Evolutionary conservation across 306 rosid genomes (phyloP).

Genomic region (Lagenaria siceraria): DNA sequence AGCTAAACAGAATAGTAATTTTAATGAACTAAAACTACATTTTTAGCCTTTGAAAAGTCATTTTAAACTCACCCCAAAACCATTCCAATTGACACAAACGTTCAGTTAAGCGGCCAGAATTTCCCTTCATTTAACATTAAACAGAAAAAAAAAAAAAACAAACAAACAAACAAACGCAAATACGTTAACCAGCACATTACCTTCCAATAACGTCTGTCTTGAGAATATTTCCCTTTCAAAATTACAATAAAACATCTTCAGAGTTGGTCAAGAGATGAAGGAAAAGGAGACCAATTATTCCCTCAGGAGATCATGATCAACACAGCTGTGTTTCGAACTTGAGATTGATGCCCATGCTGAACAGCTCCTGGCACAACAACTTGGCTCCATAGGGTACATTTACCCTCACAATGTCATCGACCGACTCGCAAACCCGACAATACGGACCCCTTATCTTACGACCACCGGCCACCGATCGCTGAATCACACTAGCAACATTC

Average conservation of each 20-base stretch:
- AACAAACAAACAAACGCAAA: too few species aligned
- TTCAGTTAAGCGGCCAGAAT: too few species aligned
- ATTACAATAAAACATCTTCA: neutral
- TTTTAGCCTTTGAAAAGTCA: neutral
- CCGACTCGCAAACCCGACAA: slow-evolving; percentile 66
- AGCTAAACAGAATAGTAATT: too few species aligned
- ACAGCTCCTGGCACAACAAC: slow-evolving; percentile 78
- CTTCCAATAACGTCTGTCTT: neutral
- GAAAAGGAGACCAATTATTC: neutral
- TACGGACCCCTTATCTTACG: slow-evolving; percentile 79
- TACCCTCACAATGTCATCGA: slow-evolving; percentile 59
- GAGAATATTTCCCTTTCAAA: neutral
- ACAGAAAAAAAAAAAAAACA: neutral
- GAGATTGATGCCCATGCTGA: slow-evolving; percentile 90
- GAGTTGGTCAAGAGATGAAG: neutral
- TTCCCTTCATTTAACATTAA: neutral
- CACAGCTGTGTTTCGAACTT: slow-evolving; percentile 66
- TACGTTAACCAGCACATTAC: neutral
- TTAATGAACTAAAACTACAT: too few species aligned
- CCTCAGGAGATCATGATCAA: slow-evolving; percentile 1
- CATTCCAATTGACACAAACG: too few species aligned
- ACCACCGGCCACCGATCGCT: slow-evolving; percentile 59
- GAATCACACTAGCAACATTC: slow-evolving; percentile 59
- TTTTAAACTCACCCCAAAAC: too few species aligned
- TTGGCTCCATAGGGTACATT: slow-evolving; percentile 89